phyloP scores from a whole-genome alignment of 805 yeast species.

The Saccharomycopsis babjevae region DNA sequence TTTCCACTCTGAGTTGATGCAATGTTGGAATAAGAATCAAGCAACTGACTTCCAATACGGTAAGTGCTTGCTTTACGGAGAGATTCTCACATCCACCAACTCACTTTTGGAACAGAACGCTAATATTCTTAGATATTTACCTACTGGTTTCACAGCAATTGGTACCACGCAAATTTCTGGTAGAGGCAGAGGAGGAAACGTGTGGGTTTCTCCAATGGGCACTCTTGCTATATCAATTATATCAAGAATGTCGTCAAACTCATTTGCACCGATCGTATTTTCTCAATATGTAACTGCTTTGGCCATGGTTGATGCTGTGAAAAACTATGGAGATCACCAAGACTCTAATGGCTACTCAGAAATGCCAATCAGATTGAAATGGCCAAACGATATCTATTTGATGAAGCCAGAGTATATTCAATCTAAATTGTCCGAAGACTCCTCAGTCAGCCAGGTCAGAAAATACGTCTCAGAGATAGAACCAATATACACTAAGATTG shows the following conservation, averaged over 20 bases:
- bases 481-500: constrained; percentile 61
- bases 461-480: constrained; percentile 38
- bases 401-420: constrained; percentile 49
- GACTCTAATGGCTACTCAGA: constrained; percentile 48
- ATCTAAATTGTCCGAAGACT: constrained; percentile 19
- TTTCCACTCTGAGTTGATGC: constrained; percentile 40
- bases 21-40: constrained; percentile 25
- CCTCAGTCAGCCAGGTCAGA: constrained; percentile 9
- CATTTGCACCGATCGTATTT: constrained; percentile 60
- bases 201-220: constrained; percentile 93
- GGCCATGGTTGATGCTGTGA: constrained; percentile 72
- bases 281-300: constrained; percentile 77
- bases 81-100: constrained; percentile 83
- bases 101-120: constrained; percentile 68
- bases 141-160: constrained; percentile 55
- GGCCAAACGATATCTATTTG: constrained; percentile 94
- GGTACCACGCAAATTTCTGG: constrained; percentile 87
- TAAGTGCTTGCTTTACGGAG: constrained; percentile 60
- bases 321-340: constrained; percentile 39
- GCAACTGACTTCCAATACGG: constrained; percentile 36
- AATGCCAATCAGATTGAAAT: constrained; percentile 73
- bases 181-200: constrained; percentile 88
- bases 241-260: constrained; percentile 42
- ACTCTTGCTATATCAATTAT: constrained; percentile 75
- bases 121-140: constrained; percentile 44